These are phyloP conservation scores for Cryphonectria radicalis DNA, from an alignment of 2,329 filamentous ascomycete genomes.

Conservation along the genomic window DNA sequence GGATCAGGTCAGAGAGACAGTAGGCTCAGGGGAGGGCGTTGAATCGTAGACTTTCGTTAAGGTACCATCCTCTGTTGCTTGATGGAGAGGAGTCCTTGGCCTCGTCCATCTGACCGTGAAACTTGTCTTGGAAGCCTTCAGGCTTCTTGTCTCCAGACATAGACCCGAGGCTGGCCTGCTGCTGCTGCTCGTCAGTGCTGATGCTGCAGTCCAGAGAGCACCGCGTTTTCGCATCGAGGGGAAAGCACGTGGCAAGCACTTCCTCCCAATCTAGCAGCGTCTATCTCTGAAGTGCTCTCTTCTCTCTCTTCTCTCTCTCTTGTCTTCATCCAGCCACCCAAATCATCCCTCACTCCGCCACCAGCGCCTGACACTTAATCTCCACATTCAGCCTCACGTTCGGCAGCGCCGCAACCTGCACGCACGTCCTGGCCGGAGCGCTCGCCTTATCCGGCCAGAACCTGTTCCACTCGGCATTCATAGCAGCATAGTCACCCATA, in stretches of 20 bases:
- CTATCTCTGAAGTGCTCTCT: background rate
- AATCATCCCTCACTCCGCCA: slow-evolving; percentile 14
- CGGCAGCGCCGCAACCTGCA: slow-evolving; percentile 41
- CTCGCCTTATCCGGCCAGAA: slow-evolving; percentile 39
- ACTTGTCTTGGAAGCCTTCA: background rate
- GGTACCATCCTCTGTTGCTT: background rate
- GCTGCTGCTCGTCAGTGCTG: background rate
- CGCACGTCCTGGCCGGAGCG: slow-evolving; percentile 40
- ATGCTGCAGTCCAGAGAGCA: background rate
- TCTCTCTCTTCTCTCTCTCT: background rate
- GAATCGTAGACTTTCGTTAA: background rate
- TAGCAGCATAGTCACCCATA: slow-evolving; percentile 39
- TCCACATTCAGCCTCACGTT: slow-evolving; percentile 40
- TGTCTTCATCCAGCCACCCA: background rate
- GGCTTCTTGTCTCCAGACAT: background rate
- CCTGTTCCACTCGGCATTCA: slow-evolving; percentile 43
- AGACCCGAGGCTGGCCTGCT: background rate
- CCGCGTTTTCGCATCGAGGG: background rate
- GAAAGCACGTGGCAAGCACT: too few relatives aligned
- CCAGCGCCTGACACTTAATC: slow-evolving; percentile 38
- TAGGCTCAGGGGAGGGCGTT: background rate
- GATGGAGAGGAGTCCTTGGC: background rate
- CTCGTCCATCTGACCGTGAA: background rate
- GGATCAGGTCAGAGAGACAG: background rate
- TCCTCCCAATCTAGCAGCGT: background rate